A percentile compares a stretch with the other conserved stretches of the same genome.
These are phyloP conservation scores for Setaria viridis DNA, from an alignment of 202 grass and related monocot species.

Conservation along the genomic window DNA sequence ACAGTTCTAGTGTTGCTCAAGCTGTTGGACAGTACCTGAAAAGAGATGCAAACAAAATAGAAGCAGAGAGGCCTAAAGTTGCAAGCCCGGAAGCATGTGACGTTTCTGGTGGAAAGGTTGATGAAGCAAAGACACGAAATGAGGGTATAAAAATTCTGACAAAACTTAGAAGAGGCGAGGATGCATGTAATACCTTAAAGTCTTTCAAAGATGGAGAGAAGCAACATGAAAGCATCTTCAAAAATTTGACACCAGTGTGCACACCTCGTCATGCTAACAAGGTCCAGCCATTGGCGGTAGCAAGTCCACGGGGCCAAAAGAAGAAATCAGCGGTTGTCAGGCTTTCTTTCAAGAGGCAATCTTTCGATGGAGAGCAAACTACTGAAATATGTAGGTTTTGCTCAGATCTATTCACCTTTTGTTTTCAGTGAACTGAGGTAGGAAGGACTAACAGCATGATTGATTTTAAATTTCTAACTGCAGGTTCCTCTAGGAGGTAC, in stretches of 20 bases:
- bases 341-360: conserved; percentile 91
- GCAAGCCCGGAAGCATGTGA: conserved; percentile 41
- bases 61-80: conserved; percentile 51
- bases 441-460: not conserved
- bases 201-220: conserved; percentile 66
- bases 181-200: conserved; percentile 55
- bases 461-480: conserved; percentile 34
- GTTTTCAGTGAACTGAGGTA: not conserved
- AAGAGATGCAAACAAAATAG: conserved; percentile 58
- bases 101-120: conserved; percentile 43
- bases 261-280: conserved; percentile 76
- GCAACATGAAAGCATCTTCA: conserved; percentile 64
- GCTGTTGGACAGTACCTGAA: conserved; percentile 67
- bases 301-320: conserved; percentile 71
- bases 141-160: conserved; percentile 53
- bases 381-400: conserved; percentile 82
- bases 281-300: conserved; percentile 61
- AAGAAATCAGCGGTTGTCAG: conserved; percentile 81
- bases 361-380: conserved; percentile 91
- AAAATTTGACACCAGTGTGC: conserved; percentile 77
- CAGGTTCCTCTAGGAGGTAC: conserved; percentile 84
- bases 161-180: conserved; percentile 65
- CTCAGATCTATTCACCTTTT: not conserved
- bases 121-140: conserved; percentile 48
- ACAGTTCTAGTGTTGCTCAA: conserved; percentile 54